These are phyloP conservation scores for Ogataea saltuana DNA, from an alignment of 805 yeast genomes.

Conservation along the genomic window DNA sequence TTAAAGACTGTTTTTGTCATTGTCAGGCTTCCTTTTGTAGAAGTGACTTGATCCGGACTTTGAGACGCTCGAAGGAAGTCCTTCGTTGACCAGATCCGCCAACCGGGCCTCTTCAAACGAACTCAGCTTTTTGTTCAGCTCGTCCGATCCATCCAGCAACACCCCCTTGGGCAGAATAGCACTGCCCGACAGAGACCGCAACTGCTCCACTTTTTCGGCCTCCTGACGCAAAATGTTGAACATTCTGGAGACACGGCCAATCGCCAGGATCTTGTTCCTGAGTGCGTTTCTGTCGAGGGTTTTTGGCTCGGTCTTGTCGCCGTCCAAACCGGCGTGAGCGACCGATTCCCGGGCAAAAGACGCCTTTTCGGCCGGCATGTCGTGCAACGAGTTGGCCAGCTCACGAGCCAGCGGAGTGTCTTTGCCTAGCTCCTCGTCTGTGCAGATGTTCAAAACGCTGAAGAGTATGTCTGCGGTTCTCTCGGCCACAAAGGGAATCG, in stretches of 20 bases:
- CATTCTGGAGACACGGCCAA: constrained; percentile 95
- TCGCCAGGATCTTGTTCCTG: constrained; percentile 87
- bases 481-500: constrained; percentile 95
- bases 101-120: constrained; percentile 81
- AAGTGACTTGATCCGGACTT: no score
- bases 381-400: constrained; percentile 36
- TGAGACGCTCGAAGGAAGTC: constrained; percentile 89
- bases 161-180: constrained; percentile 79
- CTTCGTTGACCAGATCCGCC: constrained; percentile 83
- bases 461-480: constrained; percentile 92
- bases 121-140: constrained; percentile 65
- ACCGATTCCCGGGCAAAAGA: not conserved
- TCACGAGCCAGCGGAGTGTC: constrained; percentile 56
- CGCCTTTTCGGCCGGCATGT: constrained; percentile 11
- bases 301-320: constrained; percentile 13
- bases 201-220: constrained; percentile 80
- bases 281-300: constrained; percentile 45
- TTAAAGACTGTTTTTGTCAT: no score
- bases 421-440: constrained; percentile 89
- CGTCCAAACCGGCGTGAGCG: no score
- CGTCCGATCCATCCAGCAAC: constrained; percentile 77
- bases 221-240: constrained; percentile 87
- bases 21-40: constrained; percentile 39
- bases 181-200: constrained; percentile 74
- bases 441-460: constrained; percentile 86